Evolutionary conservation across 257 asterid genomes (phyloP), one percentile per base, ranked within the genome.

Genomic region (Galeopsis tetrahit): DNA sequence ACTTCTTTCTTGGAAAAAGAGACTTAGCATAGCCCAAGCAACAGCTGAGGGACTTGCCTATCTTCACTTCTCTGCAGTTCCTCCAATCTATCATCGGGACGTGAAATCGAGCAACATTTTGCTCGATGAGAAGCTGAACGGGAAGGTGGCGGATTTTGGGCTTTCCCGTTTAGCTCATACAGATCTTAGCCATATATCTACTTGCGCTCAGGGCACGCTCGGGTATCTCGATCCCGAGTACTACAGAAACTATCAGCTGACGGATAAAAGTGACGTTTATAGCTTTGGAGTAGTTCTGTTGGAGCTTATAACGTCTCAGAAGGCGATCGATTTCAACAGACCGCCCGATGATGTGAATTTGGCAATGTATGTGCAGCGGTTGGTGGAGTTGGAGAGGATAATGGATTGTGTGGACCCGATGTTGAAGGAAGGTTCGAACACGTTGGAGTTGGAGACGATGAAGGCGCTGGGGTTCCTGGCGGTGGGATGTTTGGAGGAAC

Each of bases 201-300:
- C 98, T 5, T 93, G 97, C 51, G 98, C 98, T 28, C 98, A 93
- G 76, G 98, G 98, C 4, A 93, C 98, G 0, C 85, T 93, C 0
- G 98, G 98, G 21, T 93, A 93, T 64, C 96, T 93, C 2, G 98
- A 93, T 44, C 98, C 98, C 0, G 98, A 93, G 80, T 93, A 93
- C 49, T 91, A 91, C 52, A 77, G 94, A 58, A 93, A 93, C 74
- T 91, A 89, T 56, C 98, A 93, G 64, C 67, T 93, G 38, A 93
- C 98, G 0, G 98, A 93, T 31, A 93, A 91, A 77, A 93, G 98
- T 3, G 98, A 93, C 40, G 98, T 93, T 2, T 93, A 93, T 69
- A 93, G 98, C 78, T 91, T 87, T 1, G 98, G 98, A 0, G 96
- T 93, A 0, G 98, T 93, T 7, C 34, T 93, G 43, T 60, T 93